Evolutionary conservation across 768 basidiomycete genomes (phyloP), one percentile per base, ranked within the genome.

Genomic region (Kwoniella dejecticola): DNA sequence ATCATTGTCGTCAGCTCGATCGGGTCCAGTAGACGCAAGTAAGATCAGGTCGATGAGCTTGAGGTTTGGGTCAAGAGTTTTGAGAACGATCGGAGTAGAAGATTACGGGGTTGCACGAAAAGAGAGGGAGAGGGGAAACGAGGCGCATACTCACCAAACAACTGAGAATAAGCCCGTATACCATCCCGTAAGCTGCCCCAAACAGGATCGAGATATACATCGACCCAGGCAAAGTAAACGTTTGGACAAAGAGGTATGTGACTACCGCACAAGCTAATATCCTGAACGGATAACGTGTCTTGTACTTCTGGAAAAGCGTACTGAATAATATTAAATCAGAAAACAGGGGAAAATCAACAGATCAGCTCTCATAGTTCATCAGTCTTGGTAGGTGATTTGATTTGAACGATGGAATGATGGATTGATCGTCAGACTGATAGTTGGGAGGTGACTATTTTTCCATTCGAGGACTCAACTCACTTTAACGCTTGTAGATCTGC

Each of bases 131-230:
- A n/a, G n/a, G n/a, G n/a, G n/a, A n/a, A n/a, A n/a, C n/a, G n/a
- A n/a, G n/a, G n/a, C 24, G 11, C 19, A 27, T 7, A 75, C 81
- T 69, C 50, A 82, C 81, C n/a, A 88, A 84, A 70, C 94, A 97
- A 10, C 89, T 89, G n/a, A 98, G 84, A 4, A 90, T 88, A 4
- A 97, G 83, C 0, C 94, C 94, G 11, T 86, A 81, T 2, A 89
- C 80, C 27, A 95, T 87, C 38, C 94, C 94, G 87, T 92, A 98
- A 3, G 96, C 89, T 0, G 95, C 95, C 31, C 95, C 95, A 19
- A 90, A 93, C 12, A 97, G 86, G 71, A 98, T 96, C 54, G 92
- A 92, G 48, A 98, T 85, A 76, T 98, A 98, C 93, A 98, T 95
- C 42, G 92, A 95, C 0, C 94, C 94, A 0, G 95, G 94, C 13